These are phyloP conservation scores for Pichia sp. DNA, from an alignment of 1,139 yeast genomes.

Conservation along the genomic window DNA sequence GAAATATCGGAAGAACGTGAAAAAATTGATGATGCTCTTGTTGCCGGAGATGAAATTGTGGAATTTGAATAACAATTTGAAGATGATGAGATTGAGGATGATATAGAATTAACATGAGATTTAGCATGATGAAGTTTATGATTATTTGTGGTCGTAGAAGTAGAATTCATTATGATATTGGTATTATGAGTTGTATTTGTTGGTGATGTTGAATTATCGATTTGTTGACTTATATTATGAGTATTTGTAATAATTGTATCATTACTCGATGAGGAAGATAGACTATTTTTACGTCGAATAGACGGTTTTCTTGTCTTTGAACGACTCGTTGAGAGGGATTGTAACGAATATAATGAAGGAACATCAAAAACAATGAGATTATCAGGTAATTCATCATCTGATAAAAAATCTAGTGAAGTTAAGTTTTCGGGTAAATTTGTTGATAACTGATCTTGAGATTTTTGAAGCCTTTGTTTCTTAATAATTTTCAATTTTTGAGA, in stretches of 20 bases:
- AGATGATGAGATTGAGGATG: neutral
- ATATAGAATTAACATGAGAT: neutral
- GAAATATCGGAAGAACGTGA: constrained; percentile 27
- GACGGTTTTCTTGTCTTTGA: constrained; percentile 11
- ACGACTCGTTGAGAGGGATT: constrained; percentile 28
- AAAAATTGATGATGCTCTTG: constrained; percentile 42
- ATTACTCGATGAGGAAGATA: constrained; percentile 9
- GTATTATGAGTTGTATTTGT: neutral
- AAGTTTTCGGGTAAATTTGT: constrained; percentile 13
- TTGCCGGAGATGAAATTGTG: constrained; percentile 29
- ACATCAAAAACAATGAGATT: constrained; percentile 54
- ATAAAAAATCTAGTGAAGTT: constrained; percentile 23
- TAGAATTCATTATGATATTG: neutral
- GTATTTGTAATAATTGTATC: constrained; percentile 11
- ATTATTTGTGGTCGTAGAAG: neutral
- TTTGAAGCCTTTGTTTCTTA: constrained; percentile 24
- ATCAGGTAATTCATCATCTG: constrained; percentile 50
- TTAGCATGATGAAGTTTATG: neutral
- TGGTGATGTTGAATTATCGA: constrained; percentile 4
- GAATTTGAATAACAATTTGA: constrained; percentile 10
- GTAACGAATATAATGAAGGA: constrained; percentile 51
- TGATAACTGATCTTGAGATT: constrained; percentile 9
- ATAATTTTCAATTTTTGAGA: constrained; percentile 37
- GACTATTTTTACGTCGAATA: constrained; percentile 11
- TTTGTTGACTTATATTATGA: constrained; percentile 13